Evolutionary conservation across 2,329 filamentous ascomycete species (phyloP), one percentile per base, ranked within the genome.

Genomic region (Scolecobasidium constrictum): DNA sequence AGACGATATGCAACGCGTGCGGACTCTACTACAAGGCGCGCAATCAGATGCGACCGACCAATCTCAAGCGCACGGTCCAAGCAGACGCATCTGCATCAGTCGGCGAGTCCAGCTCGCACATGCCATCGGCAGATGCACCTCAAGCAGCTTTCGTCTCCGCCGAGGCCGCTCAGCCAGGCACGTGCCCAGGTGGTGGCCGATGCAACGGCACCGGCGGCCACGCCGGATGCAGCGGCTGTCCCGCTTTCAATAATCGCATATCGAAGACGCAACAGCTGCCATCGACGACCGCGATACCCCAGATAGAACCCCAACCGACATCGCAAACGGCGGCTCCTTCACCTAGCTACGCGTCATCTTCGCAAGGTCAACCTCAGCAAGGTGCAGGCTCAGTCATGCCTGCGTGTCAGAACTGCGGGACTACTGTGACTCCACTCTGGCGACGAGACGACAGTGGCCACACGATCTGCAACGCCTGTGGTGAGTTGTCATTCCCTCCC

Each of bases 381-480:
- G 33, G 19, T 36, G 48, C 11, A 58, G 64, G 50, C 58, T 46
- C 75, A 3, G 76, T 86, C 18, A 78, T 94, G 17, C 87, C 94
- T 50, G 88, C 92, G 11, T 98, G 92, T 53, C 88, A 96, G 58
- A 98, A 98, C 56, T 98, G 92, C 60, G 85, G 82, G 21, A 98
- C 92, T 11, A 96, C 92, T 0, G 90, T 96, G 43, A 98, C 92
- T 34, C 92, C 92, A 12, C 70, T 98, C 12, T 98, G 92, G 92
- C 77, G 92, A 56, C 76, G 92, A 54, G 92, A 96, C 57, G 90
- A 94, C 61, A 81, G 81, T 52, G 92, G 92, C 2, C 88, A 95
- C 64, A 94, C 90, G 4, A 98, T 98, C 49, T 98, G 92, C 68
- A 98, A 98, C 63, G 92, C 92, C 40, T 98, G 92, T 67, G 92